phyloP scores from a whole-genome alignment of 2,329 filamentous ascomycete genomes.

The Xylaria sp. region DNA sequence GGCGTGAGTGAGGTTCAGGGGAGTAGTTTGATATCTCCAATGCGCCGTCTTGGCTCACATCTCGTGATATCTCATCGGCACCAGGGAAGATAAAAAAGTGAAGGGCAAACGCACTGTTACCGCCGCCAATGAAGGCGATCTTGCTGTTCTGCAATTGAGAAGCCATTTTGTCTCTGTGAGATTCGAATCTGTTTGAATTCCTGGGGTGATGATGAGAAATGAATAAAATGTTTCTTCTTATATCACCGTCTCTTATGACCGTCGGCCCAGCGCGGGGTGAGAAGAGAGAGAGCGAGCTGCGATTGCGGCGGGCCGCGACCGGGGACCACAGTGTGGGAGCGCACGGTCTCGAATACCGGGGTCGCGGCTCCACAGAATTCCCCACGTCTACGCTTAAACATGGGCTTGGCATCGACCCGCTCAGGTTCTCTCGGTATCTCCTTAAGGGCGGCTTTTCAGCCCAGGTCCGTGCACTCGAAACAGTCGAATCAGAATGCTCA shows the following conservation, averaged over 20 bases:
- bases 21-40: not conserved
- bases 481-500: too few species aligned
- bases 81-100: not conserved
- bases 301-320: not conserved
- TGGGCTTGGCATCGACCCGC: not conserved
- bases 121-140: slow-evolving; percentile 36
- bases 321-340: not conserved
- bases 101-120: slow-evolving; percentile 35
- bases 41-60: too few species aligned
- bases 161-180: slow-evolving; percentile 21
- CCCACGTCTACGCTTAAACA: not conserved
- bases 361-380: not conserved
- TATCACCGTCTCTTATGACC: not conserved
- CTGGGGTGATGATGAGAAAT: not conserved
- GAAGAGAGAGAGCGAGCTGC: not conserved
- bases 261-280: not conserved
- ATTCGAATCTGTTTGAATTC: not conserved
- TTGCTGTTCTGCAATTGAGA: slow-evolving; percentile 29
- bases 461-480: too few species aligned
- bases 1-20: too few species aligned
- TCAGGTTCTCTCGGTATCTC: not conserved
- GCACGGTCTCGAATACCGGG: not conserved
- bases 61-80: not conserved
- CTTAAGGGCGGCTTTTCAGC: too few species aligned
- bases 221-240: too few species aligned